Conservation (phyloP, 2,329 filamentous ascomycete species). For the Phyllosticta citribraziliensis region DNA sequence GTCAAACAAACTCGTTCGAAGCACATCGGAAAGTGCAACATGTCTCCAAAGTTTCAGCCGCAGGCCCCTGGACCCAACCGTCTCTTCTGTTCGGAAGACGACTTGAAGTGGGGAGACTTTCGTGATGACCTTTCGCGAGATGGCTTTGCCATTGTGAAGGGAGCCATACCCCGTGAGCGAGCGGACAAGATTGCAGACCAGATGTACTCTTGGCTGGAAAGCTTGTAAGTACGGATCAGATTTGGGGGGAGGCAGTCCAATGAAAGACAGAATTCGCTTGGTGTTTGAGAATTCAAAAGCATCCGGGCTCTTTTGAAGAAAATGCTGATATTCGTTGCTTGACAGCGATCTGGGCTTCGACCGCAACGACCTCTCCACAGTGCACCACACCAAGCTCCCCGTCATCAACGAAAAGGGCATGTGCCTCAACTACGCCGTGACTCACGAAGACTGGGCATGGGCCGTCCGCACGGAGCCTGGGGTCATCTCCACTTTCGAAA, state of each 20-base stretch:
- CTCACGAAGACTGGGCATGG: slow-evolving; percentile 37
- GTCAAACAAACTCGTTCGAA: background rate
- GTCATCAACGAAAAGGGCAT: slow-evolving; percentile 28
- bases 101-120: slow-evolving; percentile 23
- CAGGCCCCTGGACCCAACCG: slow-evolving; percentile 1
- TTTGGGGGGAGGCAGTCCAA: no score
- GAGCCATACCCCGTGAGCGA: slow-evolving; percentile 33
- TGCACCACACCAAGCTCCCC: slow-evolving; percentile 35
- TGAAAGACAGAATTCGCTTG: no score
- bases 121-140: slow-evolving; percentile 28
- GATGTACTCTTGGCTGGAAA: slow-evolving; percentile 22
- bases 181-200: slow-evolving; percentile 29
- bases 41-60: background rate
- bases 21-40: background rate
- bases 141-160: slow-evolving; percentile 39
- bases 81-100: slow-evolving; percentile 9
- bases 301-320: slow-evolving; percentile 10
- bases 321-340: background rate
- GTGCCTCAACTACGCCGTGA: slow-evolving; percentile 29
- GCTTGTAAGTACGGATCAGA: slow-evolving; percentile 17
- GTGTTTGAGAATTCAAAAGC: no score
- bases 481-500: slow-evolving; percentile 32
- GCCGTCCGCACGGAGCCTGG: slow-evolving; percentile 32
- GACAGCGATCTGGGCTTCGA: slow-evolving; percentile 28
- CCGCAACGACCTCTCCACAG: slow-evolving; percentile 26